These are phyloP conservation scores for Blastocystis sp. DNA, from an alignment of 352 stramenopile species.

Conservation along the genomic window DNA sequence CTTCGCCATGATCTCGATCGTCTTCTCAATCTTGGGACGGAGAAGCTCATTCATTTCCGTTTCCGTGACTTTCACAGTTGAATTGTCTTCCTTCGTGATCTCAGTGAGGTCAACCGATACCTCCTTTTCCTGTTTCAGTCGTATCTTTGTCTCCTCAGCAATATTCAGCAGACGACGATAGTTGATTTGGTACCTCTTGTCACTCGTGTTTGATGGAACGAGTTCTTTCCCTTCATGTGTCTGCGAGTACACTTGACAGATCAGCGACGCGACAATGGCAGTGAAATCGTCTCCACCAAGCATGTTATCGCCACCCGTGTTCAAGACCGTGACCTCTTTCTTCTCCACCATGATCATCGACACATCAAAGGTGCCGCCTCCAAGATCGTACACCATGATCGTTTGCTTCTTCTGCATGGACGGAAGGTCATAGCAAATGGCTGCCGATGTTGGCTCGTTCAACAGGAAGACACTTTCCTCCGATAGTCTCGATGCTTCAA, in stretches of 20 bases:
- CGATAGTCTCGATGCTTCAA: neutral
- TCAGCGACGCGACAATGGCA: neutral
- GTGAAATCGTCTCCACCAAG: constrained; percentile 75
- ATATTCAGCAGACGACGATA: neutral
- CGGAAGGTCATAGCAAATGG: neutral
- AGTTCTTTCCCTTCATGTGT: neutral
- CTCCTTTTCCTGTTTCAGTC: neutral
- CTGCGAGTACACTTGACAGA: neutral
- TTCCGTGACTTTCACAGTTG: neutral
- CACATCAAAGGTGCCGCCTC: constrained; percentile 69
- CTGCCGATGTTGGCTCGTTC: constrained; percentile 45
- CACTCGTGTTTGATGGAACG: neutral
- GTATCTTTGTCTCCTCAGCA: neutral
- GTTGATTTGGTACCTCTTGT: neutral
- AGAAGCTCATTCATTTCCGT: neutral
- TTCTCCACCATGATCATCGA: constrained; percentile 51
- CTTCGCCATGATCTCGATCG: neutral
- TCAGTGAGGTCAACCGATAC: neutral
- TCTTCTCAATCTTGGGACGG: neutral
- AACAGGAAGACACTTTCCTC: neutral
- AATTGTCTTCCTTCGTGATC: neutral
- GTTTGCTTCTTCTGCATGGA: neutral
- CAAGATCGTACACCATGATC: constrained; percentile 65
- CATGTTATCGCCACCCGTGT: constrained; percentile 74
- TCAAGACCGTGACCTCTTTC: constrained; percentile 62